Evolutionary conservation across 768 basidiomycete species (phyloP).

Genomic region (Tremella yokohamensis): DNA sequence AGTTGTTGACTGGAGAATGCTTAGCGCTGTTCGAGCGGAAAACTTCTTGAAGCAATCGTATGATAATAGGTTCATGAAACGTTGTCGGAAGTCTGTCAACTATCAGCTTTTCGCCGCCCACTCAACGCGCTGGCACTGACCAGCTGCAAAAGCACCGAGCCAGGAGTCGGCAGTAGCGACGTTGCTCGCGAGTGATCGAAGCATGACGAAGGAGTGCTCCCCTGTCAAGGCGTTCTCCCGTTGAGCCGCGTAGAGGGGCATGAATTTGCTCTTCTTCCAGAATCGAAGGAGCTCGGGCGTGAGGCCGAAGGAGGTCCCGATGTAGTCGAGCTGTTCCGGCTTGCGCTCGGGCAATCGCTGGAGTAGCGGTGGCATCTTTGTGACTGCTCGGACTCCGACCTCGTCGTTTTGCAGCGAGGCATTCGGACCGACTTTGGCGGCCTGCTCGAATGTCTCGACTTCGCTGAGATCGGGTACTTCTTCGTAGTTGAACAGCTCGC

Average conservation of each 20-base stretch:
- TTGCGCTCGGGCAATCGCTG: conserved; percentile 83
- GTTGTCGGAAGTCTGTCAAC: conserved; percentile 74
- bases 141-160: conserved; percentile 75
- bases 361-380: conserved; percentile 85
- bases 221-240: conserved; percentile 92
- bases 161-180: conserved; percentile 68
- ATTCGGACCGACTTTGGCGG: conserved; percentile 51
- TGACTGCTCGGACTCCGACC: conserved; percentile 64
- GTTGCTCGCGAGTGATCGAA: conserved; percentile 65
- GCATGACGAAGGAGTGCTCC: conserved; percentile 95
- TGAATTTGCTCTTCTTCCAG: conserved; percentile 91
- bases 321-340: conserved; percentile 85
- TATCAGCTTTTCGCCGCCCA: neutral
- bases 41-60: conserved; percentile 89
- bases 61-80: conserved; percentile 83
- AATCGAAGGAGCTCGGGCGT: conserved; percentile 83
- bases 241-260: conserved; percentile 88
- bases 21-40: conserved; percentile 77
- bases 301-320: conserved; percentile 94
- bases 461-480: conserved; percentile 57
- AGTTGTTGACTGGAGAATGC: conserved; percentile 72
- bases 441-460: conserved; percentile 64
- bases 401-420: conserved; percentile 71
- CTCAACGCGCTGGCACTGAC: neutral
- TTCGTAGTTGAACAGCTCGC: conserved; percentile 82